phyloP scores from a whole-genome alignment of 1,284 basidiomycete genomes.

The Thecaphora thlaspeos region DNA sequence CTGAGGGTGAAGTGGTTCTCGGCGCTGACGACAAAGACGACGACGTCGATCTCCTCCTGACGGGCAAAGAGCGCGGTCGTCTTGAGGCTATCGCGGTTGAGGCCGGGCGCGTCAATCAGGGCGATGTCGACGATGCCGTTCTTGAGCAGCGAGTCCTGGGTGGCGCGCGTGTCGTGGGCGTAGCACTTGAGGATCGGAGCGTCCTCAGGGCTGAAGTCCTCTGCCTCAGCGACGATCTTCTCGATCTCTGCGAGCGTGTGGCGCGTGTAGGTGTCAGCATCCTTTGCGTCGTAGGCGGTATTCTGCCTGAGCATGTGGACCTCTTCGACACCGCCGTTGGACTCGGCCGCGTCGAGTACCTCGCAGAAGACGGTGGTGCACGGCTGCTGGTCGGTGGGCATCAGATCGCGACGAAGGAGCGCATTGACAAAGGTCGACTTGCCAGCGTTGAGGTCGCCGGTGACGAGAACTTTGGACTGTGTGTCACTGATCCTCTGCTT shows the following conservation, averaged over 20 bases:
- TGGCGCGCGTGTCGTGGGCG: slow-evolving; percentile 38
- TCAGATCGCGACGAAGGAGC: slow-evolving; percentile 71
- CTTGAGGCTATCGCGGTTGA: slow-evolving; percentile 92
- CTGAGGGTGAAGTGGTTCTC: slow-evolving; percentile 99
- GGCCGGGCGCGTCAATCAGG: slow-evolving; percentile 95
- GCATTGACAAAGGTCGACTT: slow-evolving; percentile 99
- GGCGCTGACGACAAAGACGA: slow-evolving; percentile 96
- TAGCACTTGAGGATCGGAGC: slow-evolving; percentile 60
- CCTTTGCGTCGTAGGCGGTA: slow-evolving; percentile 69
- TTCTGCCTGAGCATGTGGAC: slow-evolving; percentile 67
- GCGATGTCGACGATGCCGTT: slow-evolving; percentile 97
- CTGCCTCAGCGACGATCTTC: slow-evolving; percentile 69
- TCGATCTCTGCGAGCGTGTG: slow-evolving; percentile 73
- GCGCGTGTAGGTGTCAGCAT: slow-evolving; percentile 75
- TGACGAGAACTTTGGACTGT: slow-evolving; percentile 93
- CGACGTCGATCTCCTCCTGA: slow-evolving; percentile 97
- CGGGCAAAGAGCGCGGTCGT: slow-evolving; percentile 94
- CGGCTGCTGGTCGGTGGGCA: slow-evolving; percentile 98
- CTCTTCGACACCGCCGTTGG: slow-evolving; percentile 72
- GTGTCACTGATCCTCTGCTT: slow-evolving; percentile 83
- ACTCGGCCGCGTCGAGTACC: slow-evolving; percentile 87
- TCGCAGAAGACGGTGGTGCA: slow-evolving; percentile 97
- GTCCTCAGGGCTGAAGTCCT: slow-evolving; percentile 66
- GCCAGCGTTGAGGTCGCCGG: slow-evolving; percentile 97
- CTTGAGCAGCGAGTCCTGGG: slow-evolving; percentile 61